These are phyloP conservation scores for Eucalyptus coolabah DNA, from an alignment of 345 rosid species.

Conservation along the genomic window DNA sequence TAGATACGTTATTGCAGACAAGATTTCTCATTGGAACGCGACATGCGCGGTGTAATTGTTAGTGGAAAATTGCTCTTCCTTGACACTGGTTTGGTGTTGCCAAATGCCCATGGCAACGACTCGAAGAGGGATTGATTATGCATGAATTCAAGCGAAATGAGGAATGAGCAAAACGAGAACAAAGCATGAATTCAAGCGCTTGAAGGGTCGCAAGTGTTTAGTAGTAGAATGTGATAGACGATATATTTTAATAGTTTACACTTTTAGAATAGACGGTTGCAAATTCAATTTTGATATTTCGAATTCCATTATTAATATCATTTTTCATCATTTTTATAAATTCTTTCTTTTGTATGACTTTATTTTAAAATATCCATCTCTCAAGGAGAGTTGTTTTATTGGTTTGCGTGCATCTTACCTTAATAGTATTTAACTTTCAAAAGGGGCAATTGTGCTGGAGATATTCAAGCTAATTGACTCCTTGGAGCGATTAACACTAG, in stretches of 20 bases:
- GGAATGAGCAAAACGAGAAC: not conserved
- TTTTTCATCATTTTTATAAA: not conserved
- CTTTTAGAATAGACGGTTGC: rapidly evolving
- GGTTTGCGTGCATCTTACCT: not conserved
- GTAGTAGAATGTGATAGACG: rapidly evolving
- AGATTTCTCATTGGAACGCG: not conserved
- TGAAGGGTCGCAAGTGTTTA: not conserved
- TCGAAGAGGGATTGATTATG: not conserved
- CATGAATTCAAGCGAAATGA: not conserved
- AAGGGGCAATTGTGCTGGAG: not conserved
- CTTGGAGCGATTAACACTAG: not conserved
- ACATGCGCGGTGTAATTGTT: not conserved
- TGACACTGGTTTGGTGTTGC: not conserved
- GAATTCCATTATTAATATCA: not conserved
- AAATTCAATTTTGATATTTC: not conserved
- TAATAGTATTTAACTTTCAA: not conserved
- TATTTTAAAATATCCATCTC: not conserved
- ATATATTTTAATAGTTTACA: not conserved
- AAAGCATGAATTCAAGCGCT: not conserved
- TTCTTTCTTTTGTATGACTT: not conserved
- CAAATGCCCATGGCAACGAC: not conserved
- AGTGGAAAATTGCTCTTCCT: not conserved
- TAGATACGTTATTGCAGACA: not conserved
- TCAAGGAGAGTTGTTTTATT: not conserved
- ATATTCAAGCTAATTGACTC: not conserved